phyloP scores from a whole-genome alignment of 208 protist species.

The Acanthamoeba royreba region DNA sequence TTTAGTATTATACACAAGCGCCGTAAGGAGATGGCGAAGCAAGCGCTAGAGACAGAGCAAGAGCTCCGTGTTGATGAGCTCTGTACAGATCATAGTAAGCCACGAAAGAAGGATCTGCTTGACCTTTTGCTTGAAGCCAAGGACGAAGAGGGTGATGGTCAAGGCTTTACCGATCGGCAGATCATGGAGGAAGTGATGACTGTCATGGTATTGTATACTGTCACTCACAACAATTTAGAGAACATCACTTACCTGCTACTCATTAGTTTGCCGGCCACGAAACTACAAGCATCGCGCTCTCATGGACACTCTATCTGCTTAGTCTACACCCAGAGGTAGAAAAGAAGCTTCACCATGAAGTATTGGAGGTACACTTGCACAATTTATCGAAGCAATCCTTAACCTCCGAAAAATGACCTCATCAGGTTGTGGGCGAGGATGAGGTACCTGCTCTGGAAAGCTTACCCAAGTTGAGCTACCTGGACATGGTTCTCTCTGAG shows the following conservation, averaged over 20 bases:
- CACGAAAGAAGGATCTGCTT: not conserved
- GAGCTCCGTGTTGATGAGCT: too few species aligned
- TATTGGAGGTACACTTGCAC: too few species aligned
- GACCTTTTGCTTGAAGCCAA: not conserved
- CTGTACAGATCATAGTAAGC: not conserved
- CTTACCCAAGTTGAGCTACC: not conserved
- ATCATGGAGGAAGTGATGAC: slow-evolving; percentile 24
- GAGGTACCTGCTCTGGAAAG: not conserved
- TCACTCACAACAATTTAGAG: not conserved
- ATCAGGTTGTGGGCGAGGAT: not conserved
- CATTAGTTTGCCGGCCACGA: not conserved
- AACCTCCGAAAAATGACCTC: too few species aligned
- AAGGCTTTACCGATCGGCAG: not conserved
- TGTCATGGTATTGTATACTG: not conserved
- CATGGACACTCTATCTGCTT: slow-evolving; percentile 29
- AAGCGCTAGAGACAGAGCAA: too few species aligned
- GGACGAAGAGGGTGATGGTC: not conserved
- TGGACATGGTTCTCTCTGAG: not conserved
- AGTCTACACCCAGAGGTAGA: not conserved
- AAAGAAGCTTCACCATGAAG: not conserved
- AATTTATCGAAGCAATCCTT: too few species aligned
- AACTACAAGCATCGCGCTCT: not conserved
- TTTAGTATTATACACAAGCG: not conserved
- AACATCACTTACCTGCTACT: not conserved
- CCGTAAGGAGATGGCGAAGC: not conserved